Percentiles rank a stretch among this genome's conserved stretches.
phyloP scores from a whole-genome alignment of 345 rosid genomes.

The Lumnitzera racemosa region DNA sequence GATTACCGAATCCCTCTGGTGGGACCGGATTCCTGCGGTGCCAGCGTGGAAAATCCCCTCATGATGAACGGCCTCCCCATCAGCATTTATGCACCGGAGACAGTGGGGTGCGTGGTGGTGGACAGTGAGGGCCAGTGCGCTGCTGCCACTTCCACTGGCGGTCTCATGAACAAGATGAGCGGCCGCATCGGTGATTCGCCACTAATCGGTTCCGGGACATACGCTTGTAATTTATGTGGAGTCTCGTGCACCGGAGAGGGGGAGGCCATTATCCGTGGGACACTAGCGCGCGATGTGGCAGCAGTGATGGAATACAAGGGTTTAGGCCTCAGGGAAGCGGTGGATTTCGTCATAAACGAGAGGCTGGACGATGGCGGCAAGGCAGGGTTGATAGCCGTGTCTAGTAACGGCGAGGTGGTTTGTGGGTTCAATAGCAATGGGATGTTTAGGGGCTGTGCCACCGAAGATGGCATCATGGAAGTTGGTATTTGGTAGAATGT shows the following conservation, averaged over 20 bases:
- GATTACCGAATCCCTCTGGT: constrained; percentile 65
- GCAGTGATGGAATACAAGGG: constrained; percentile 99
- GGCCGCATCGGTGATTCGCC: constrained; percentile 98
- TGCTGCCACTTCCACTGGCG: constrained; percentile 92
- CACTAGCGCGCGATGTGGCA: constrained; percentile 85
- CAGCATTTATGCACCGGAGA: constrained; percentile 82
- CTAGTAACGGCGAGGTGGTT: constrained; percentile 74
- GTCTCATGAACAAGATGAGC: constrained; percentile 79
- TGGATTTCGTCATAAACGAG: constrained; percentile 64
- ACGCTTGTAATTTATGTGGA: constrained; percentile 68
- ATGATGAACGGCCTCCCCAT: constrained; percentile 91
- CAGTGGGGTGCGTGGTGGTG: constrained; percentile 91
- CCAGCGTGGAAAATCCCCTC: constrained; percentile 47
- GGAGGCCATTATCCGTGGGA: constrained; percentile 83
- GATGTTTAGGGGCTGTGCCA: constrained; percentile 89
- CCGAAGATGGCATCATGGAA: constrained; percentile 86
- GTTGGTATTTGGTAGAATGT: constrained; percentile 55
- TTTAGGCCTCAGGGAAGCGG: constrained; percentile 64
- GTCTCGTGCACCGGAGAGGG: constrained; percentile 97
- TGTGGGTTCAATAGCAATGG: constrained; percentile 75
- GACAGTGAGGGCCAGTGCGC: constrained; percentile 81
- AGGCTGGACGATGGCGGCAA: constrained; percentile 61
- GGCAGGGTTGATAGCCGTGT: constrained; percentile 92
- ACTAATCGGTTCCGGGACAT: constrained; percentile 89
- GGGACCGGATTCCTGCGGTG: constrained; percentile 44